phyloP scores from a whole-genome alignment of 2,329 filamentous ascomycete genomes.

The Sporothrix pallida region DNA sequence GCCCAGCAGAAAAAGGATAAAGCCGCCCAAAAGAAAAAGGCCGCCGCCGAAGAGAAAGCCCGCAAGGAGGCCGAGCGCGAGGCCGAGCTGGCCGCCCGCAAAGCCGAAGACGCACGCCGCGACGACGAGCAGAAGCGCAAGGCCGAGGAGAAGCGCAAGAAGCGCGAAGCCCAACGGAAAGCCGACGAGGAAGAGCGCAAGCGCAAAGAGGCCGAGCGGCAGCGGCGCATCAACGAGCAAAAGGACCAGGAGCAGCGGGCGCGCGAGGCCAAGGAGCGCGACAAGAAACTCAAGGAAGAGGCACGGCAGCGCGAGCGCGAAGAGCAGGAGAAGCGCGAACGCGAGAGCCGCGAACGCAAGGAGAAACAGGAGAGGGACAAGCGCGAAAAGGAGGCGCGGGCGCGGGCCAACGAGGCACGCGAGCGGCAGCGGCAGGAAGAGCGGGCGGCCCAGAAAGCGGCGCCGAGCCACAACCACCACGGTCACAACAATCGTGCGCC shows the following conservation, averaged over 20 bases:
- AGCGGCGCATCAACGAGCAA: conserved; percentile 79
- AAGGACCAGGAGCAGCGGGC: conserved; percentile 84
- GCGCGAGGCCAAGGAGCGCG: conserved; percentile 77
- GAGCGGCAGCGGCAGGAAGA: conserved; percentile 47
- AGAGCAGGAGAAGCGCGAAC: conserved; percentile 59
- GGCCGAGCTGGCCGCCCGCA: conserved; percentile 78
- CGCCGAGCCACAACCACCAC: conserved; percentile 37
- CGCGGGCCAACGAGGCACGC: conserved; percentile 47
- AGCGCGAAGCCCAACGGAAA: conserved; percentile 77
- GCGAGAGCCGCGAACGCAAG: conserved; percentile 65
- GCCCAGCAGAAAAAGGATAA: conserved; percentile 96
- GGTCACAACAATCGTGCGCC: background rate
- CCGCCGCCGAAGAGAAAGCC: conserved; percentile 88
- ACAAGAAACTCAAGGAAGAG: conserved; percentile 85
- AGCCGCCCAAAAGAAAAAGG: conserved; percentile 84
- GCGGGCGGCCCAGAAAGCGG: conserved; percentile 51
- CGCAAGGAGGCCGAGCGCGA: conserved; percentile 87
- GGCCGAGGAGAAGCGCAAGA: conserved; percentile 41
- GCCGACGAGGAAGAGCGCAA: conserved; percentile 87
- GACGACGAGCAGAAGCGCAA: conserved; percentile 70
- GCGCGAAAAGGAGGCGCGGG: conserved; percentile 54
- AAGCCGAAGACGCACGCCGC: conserved; percentile 77
- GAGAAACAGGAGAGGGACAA: conserved; percentile 63
- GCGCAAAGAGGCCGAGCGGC: conserved; percentile 83
- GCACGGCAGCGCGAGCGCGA: conserved; percentile 73